Evolutionary conservation across 495 filamentous ascomycete species (phyloP).

Genomic region (Penicillium fimorum): DNA sequence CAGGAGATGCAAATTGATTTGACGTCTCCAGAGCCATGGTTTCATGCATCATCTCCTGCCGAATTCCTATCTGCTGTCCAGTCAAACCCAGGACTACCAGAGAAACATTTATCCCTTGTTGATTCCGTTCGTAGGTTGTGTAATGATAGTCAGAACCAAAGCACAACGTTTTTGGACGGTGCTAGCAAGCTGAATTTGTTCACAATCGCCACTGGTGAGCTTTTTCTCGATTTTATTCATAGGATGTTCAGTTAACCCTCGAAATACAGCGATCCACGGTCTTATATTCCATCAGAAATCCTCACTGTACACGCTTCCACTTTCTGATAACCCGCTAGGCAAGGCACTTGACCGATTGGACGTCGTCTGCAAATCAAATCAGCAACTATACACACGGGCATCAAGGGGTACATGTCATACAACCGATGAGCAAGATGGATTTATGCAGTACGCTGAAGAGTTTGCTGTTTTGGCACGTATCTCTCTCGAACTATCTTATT

Average conservation of each 20-base stretch:
- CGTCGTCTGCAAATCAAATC: background rate
- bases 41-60: slow-evolving; percentile 1
- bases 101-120: background rate
- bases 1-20: slow-evolving; percentile 7
- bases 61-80: slow-evolving; percentile 1
- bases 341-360: background rate
- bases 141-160: background rate
- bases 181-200: slow-evolving; percentile 10
- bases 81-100: background rate
- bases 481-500: background rate
- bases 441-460: background rate
- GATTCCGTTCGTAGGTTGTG: slow-evolving; percentile 6
- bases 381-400: background rate
- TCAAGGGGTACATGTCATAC: background rate
- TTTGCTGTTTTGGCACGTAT: background rate
- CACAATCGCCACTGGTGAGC: slow-evolving; percentile 7
- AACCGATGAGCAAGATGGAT: background rate
- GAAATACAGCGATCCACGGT: background rate
- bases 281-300: background rate
- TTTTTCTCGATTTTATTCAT: background rate
- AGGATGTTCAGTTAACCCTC: background rate
- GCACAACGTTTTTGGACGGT: background rate
- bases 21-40: background rate
- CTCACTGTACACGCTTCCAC: background rate
- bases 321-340: background rate